Percentiles rank a stretch among this genome's conserved stretches.
Conservation (phyloP, 345 rosid species). For the Leavenworthia alabamica region DNA sequence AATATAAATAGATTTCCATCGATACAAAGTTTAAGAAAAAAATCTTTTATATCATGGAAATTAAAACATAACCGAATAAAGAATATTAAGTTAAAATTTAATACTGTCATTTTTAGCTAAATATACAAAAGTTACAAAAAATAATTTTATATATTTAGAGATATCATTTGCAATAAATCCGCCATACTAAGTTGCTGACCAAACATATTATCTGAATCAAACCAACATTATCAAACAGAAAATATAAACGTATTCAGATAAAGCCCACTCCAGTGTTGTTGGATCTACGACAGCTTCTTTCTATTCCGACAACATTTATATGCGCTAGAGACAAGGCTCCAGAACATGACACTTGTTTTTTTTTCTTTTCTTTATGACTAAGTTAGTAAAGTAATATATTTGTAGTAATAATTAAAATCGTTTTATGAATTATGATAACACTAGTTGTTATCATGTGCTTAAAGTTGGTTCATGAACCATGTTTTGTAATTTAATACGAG, state of each 20-base stretch:
- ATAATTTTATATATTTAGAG: too few species aligned
- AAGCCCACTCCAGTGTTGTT: slow-evolving; percentile 23
- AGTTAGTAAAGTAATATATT: not conserved
- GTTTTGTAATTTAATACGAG: slow-evolving; percentile 12
- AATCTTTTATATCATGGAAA: too few species aligned
- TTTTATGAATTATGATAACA: not conserved
- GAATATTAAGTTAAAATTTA: too few species aligned
- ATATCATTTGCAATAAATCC: too few species aligned
- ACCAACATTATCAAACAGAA: not conserved
- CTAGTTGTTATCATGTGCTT: slow-evolving; percentile 29
- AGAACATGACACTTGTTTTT: slow-evolving; percentile 4
- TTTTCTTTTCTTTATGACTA: not conserved
- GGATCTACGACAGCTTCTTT: slow-evolving; percentile 21
- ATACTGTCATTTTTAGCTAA: too few species aligned
- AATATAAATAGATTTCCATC: not conserved
- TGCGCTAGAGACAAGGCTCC: slow-evolving; percentile 15
- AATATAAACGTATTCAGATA: not conserved
- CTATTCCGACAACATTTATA: slow-evolving; percentile 2
- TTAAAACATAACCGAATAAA: too few species aligned
- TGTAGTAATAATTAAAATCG: not conserved
- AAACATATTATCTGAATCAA: not conserved
- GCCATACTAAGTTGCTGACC: too few species aligned
- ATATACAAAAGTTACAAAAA: too few species aligned
- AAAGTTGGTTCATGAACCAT: slow-evolving; percentile 19
- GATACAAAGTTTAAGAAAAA: too few species aligned